These are phyloP conservation scores for Sinapis alba DNA, from an alignment of 441 rosid species.

Conservation along the genomic window DNA sequence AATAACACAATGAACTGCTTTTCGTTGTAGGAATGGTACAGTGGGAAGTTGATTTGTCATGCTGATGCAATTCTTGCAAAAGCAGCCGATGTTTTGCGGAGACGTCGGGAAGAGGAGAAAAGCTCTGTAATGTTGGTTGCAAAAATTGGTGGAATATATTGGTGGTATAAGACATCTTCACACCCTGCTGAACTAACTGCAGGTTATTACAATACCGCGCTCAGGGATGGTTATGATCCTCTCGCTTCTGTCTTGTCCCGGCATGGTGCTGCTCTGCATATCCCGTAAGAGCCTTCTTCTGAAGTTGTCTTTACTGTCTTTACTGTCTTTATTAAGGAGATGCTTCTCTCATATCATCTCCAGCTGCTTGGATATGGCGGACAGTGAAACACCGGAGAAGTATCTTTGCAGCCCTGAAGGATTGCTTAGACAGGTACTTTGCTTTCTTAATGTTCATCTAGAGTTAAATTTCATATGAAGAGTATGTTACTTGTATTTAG, in stretches of 20 bases:
- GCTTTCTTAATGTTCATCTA: background rate
- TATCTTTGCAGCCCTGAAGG: slow-evolving; percentile 77
- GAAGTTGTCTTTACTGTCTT: slow-evolving; percentile 8
- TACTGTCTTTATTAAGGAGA: background rate
- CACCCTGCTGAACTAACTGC: slow-evolving; percentile 81
- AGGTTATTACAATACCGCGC: slow-evolving; percentile 70
- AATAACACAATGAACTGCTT: slow-evolving; percentile 11
- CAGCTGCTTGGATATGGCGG: slow-evolving; percentile 59
- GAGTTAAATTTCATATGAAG: background rate
- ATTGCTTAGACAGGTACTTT: slow-evolving; percentile 55
- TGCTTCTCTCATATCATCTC: slow-evolving; percentile 14
- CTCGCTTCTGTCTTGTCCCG: slow-evolving; percentile 66
- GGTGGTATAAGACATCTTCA: slow-evolving; percentile 78
- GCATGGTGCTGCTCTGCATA: slow-evolving; percentile 66
- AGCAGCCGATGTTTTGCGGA: slow-evolving; percentile 48
- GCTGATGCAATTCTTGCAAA: slow-evolving; percentile 67
- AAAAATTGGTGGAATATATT: slow-evolving; percentile 68
- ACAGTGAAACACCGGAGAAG: slow-evolving; percentile 53
- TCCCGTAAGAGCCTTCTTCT: slow-evolving; percentile 47
- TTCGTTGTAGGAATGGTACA: slow-evolving; percentile 63
- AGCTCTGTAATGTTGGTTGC: slow-evolving; percentile 55
- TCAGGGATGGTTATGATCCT: slow-evolving; percentile 74
- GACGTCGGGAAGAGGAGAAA: slow-evolving; percentile 43
- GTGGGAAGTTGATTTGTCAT: slow-evolving; percentile 65
- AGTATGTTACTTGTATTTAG: background rate